Base-by-base conservation (phyloP, 495 filamentous ascomycete species). In the Penicillium canariense region DNA sequence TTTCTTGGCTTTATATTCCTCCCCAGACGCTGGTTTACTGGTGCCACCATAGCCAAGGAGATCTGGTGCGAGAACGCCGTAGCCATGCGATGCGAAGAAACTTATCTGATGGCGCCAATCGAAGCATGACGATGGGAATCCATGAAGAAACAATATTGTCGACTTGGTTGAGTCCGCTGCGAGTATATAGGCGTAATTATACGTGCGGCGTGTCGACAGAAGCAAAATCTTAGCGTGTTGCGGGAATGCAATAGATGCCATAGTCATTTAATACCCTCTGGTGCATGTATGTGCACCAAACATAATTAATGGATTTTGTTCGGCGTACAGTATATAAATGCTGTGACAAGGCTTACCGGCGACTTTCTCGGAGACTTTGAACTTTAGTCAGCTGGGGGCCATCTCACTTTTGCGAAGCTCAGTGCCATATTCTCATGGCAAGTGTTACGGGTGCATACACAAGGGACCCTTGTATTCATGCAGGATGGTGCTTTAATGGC, bases 31-130 rank as follows among this genome's bases (percentile, higher is more conserved):
- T 5, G 75, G 76, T 56, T 75, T 76, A 47, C 66, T 64, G 7
- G 70, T 71, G 8, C 62, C 74, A 7, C 75, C 74, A 46, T 72
- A 79, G 11, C 76, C 76, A 3, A 79, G 68, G 14, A 72, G 55
- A 59, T 79, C 76, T 7, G 76, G 76, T 4, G 60, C 72, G 10
- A 79, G 39, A 47, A 77, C 48, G 5, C 74, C 73, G 49, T 71
- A 76, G 20, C 76, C 75, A 1, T 23, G 8, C 2, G 35, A 22
- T 6, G 58, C 31, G 40, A 77, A 68, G 48, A 59, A 56, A 20
- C 36, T 14, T 22, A 76, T 65, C 35, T 73, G 71, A 43, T 72
- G 62, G n/a, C 65, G 58, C 76, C 76, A 79, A 55, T 76, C 68
- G 51, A 69, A 65, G 8, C 56, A 50, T 17, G 67, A 58, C 30